Base-by-base conservation (phyloP, 306 rosid genomes). In the Cucumis melo region DNA sequence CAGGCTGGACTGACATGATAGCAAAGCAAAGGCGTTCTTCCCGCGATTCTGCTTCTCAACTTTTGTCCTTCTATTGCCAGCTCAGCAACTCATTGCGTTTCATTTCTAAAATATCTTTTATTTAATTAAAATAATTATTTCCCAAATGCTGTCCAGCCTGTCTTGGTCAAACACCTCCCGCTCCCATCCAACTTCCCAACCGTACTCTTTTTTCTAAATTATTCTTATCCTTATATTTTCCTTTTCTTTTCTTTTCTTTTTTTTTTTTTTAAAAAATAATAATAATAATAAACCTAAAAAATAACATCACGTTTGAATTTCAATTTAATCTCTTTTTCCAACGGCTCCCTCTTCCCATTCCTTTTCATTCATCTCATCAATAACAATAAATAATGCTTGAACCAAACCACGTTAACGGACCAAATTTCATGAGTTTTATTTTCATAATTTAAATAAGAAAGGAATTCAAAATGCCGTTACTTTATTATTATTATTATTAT, bases 131-230 rank as follows among this genome's bases (percentile, higher is more conserved):
- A 46, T 44, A 71, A 13, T 24, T 14, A 71, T 71, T 64, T 64
- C 14, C 58, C 15, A 64, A 77, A 77, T 77, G 80, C 74, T 62
- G 48, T 77, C 74, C 80, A 77, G 80, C 63, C 80, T 77, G 75
- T 32, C 64, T 0, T 77, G 51, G 80, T 77, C 80, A 77, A 77
- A 77, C 17, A n/a, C 80, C 19, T 64, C 80, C 80, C 50, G 74
- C 61, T 77, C 80, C 74, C n/a, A 50, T 77, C 80, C 61, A 76
- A 76, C 48, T 16, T 8, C 73, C 72, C 79, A 77, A 77, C 80
- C 80, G 80, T 77, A 55, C 73, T 46, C 62, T 20, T 50, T 20
- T 55, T 55, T 44, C 29, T n/a, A 23, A 24, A 44, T 71, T 44
- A 71, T 71, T 23, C 58, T 71, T 71, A 71, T 71, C 75, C 36